These are phyloP conservation scores for Stromatinia cepivora DNA, from an alignment of 2,329 filamentous ascomycete species.

Conservation along the genomic window DNA sequence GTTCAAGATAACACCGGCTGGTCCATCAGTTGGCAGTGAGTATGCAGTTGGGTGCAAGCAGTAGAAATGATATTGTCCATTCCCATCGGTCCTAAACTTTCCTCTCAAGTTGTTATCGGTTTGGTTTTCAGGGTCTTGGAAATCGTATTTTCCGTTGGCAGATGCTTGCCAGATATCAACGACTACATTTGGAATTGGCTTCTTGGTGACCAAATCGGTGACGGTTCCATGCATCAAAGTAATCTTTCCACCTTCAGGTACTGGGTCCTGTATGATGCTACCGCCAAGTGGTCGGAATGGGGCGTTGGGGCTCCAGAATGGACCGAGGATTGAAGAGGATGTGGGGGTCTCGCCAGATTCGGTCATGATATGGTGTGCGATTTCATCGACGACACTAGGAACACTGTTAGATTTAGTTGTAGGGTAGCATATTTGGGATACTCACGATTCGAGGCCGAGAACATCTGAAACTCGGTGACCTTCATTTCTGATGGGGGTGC, in stretches of 20 bases:
- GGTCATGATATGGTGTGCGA: constrained; percentile 33
- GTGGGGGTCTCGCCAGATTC: constrained; percentile 32
- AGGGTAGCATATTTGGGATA: constrained; percentile 28
- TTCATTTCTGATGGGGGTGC: constrained; percentile 68
- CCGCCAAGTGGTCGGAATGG: constrained; percentile 69
- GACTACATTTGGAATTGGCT: constrained; percentile 47
- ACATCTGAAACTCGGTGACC: constrained; percentile 72
- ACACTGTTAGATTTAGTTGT: constrained; percentile 2
- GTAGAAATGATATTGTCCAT: constrained; percentile 56
- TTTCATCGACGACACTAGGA: constrained; percentile 60
- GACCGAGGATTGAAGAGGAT: constrained; percentile 75
- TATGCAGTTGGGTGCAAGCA: constrained; percentile 50
- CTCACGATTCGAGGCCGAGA: constrained; percentile 70
- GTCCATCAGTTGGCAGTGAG: constrained; percentile 49
- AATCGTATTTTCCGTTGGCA: constrained; percentile 58
- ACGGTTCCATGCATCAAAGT: constrained; percentile 60
- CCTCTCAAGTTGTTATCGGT: constrained; percentile 61
- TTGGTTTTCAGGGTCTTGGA: constrained; percentile 61
- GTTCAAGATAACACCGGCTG: constrained; percentile 52
- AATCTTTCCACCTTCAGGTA: constrained; percentile 53
- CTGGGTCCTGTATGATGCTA: constrained; percentile 56
- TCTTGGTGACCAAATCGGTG: constrained; percentile 43
- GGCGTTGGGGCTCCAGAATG: constrained; percentile 77
- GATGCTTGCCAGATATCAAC: constrained; percentile 67
- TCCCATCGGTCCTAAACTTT: constrained; percentile 57